A percentile compares a stretch with the other conserved stretches of the same genome.
phyloP scores from a whole-genome alignment of 2,329 filamentous ascomycete genomes.

The Nannizziopsis barbatae region DNA sequence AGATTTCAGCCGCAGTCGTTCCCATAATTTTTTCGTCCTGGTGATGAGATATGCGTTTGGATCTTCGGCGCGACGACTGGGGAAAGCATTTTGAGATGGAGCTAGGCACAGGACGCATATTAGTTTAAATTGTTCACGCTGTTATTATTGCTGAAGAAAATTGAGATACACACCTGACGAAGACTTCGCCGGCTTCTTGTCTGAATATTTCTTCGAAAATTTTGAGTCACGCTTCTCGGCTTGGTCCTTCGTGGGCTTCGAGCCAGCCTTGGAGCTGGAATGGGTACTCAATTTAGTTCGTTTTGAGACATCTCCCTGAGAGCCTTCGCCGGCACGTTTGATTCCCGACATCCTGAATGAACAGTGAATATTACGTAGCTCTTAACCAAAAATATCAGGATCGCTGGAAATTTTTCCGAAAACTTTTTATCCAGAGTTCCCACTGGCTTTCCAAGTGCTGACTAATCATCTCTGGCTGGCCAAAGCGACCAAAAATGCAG shows the following conservation, averaged over 20 bases:
- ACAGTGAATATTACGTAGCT: no score
- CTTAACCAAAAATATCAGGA: no score
- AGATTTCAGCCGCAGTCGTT: constrained; percentile 81
- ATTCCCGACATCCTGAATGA: constrained; percentile 28
- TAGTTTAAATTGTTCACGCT: background rate
- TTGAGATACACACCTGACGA: constrained; percentile 19
- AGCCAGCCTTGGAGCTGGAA: constrained; percentile 3
- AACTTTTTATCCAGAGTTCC: no score
- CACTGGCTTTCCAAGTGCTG: no score
- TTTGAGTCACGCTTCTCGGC: constrained; percentile 10
- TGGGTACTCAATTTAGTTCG: constrained; percentile 29
- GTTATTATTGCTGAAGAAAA: background rate
- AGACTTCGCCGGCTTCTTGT: constrained; percentile 14
- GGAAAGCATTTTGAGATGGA: constrained; percentile 68
- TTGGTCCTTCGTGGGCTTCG: background rate
- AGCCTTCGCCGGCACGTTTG: constrained; percentile 31
- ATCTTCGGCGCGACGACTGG: constrained; percentile 80
- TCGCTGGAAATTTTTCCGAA: no score
- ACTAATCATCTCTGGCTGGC: no score
- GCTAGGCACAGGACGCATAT: constrained; percentile 39
- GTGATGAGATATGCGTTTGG: constrained; percentile 82
- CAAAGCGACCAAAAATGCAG: no score
- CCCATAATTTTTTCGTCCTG: constrained; percentile 94
- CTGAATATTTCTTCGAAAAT: constrained; percentile 19
- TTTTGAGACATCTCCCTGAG: constrained; percentile 32